Percentiles rank a stretch among this genome's conserved stretches.
Evolutionary conservation across 1,284 basidiomycete genomes (phyloP).

Genomic region (Wolfiporia cocos): DNA sequence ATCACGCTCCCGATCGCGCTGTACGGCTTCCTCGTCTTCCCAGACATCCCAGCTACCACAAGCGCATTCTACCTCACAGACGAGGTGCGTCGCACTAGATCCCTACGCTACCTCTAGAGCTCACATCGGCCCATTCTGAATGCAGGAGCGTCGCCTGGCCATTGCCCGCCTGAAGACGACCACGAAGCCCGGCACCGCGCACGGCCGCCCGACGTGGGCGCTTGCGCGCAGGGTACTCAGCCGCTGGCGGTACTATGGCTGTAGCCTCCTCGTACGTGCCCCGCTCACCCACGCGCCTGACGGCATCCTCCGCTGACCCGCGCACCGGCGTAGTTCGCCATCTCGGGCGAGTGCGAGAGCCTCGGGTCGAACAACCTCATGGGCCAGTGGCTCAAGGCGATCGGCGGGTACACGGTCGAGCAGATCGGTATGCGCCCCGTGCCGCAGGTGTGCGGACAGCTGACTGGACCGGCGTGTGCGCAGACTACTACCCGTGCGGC

Average conservation of each 20-base stretch:
- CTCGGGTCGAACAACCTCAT: conserved; percentile 72
- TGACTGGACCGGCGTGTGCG: neutral
- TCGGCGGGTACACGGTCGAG: conserved; percentile 54
- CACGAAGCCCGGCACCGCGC: too few relatives aligned
- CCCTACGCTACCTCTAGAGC: conserved; percentile 4
- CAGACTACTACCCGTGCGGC: conserved; percentile 63
- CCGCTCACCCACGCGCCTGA: neutral
- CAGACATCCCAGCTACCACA: conserved; percentile 63
- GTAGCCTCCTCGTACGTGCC: conserved; percentile 49
- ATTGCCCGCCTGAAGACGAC: conserved; percentile 33
- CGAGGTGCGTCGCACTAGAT: conserved; percentile 36
- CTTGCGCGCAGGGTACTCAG: conserved; percentile 47
- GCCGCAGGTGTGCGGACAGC: neutral
- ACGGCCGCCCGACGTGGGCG: conserved; percentile 41
- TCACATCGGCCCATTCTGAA: neutral
- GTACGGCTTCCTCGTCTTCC: conserved; percentile 70
- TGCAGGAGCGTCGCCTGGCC: conserved; percentile 51
- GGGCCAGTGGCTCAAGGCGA: conserved; percentile 68
- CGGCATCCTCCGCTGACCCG: neutral
- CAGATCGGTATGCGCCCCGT: conserved; percentile 39
- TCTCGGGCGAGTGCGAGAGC: conserved; percentile 64
- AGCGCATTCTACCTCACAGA: conserved; percentile 58
- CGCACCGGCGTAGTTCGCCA: conserved; percentile 40
- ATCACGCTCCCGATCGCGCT: conserved; percentile 69
- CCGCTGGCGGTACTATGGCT: conserved; percentile 67